Evolutionary conservation across 306 rosid species (phyloP).

Genomic region (Cicer pinnatifidum): DNA sequence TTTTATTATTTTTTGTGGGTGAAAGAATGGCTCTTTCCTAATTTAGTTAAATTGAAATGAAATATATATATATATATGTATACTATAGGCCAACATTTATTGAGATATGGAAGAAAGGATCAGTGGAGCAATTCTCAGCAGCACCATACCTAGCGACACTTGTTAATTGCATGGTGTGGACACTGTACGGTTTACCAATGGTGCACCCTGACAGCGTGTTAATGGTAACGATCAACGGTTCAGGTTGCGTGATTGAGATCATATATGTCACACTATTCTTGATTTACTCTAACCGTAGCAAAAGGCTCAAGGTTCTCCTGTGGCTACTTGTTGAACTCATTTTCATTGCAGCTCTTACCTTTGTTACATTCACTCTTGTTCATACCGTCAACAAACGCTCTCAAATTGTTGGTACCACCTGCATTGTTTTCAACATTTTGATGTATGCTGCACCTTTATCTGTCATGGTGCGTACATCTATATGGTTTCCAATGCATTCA

Average conservation of each 20-base stretch:
- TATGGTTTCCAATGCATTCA: too few relatives aligned
- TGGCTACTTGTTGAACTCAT: slow-evolving; percentile 53
- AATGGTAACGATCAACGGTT: slow-evolving; percentile 75
- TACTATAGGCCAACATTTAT: slow-evolving; percentile 73
- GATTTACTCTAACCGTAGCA: slow-evolving; percentile 58
- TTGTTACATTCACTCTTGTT: slow-evolving; percentile 46
- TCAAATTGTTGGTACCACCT: slow-evolving; percentile 63
- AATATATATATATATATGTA: not conserved
- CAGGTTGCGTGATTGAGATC: slow-evolving; percentile 62
- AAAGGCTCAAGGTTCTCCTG: slow-evolving; percentile 59
- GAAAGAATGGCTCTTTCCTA: not conserved
- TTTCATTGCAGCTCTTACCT: slow-evolving; percentile 51
- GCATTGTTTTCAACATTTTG: slow-evolving; percentile 74
- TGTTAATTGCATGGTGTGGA: slow-evolving; percentile 86
- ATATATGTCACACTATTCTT: slow-evolving; percentile 66
- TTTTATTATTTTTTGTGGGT: not conserved
- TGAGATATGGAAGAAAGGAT: slow-evolving; percentile 68
- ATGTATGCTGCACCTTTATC: slow-evolving; percentile 90
- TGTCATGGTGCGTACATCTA: slow-evolving; percentile 59
- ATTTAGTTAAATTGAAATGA: not conserved
- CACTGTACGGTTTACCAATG: slow-evolving; percentile 79
- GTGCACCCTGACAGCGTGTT: slow-evolving; percentile 69
- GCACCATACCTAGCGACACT: slow-evolving; percentile 82
- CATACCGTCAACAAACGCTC: slow-evolving; percentile 57
- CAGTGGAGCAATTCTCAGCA: slow-evolving; percentile 83